Conservation (phyloP, 1,284 basidiomycete species). For the Moniliophthora roreri region DNA sequence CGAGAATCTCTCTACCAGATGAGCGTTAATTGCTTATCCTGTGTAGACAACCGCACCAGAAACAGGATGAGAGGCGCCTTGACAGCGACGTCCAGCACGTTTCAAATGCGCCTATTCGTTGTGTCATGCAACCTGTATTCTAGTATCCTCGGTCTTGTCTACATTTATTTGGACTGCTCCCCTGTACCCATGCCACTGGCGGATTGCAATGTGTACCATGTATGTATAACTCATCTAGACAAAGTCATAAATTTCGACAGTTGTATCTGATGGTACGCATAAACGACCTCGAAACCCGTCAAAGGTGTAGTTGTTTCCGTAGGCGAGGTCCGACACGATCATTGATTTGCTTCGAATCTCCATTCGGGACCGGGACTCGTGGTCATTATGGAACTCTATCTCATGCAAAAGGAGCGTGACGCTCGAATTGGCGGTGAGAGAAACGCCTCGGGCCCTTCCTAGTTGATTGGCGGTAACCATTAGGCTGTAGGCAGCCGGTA, state of each 20-base stretch:
- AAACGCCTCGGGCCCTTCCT: not conserved
- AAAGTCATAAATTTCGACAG: not conserved
- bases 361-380: not conserved
- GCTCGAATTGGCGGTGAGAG: not conserved
- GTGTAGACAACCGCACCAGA: not conserved
- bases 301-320: not conserved
- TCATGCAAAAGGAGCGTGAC: not conserved
- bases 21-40: not conserved
- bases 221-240: not conserved
- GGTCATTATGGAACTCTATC: not conserved
- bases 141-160: constrained; percentile 1
- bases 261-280: not conserved
- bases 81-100: not conserved
- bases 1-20: not conserved
- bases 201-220: not conserved
- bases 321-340: not conserved
- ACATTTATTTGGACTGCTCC: too few species aligned
- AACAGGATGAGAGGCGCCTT: not conserved
- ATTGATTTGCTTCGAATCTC: not conserved
- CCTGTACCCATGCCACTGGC: too few species aligned
- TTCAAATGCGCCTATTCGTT: constrained; percentile 1
- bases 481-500: not conserved
- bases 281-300: not conserved
- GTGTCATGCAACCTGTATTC: constrained; percentile 14
- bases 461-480: not conserved